A percentile compares a stretch with the other conserved stretches of the same genome.
These are phyloP conservation scores for Cruciata laevipes DNA, from an alignment of 257 asterid genomes.

Conservation along the genomic window DNA sequence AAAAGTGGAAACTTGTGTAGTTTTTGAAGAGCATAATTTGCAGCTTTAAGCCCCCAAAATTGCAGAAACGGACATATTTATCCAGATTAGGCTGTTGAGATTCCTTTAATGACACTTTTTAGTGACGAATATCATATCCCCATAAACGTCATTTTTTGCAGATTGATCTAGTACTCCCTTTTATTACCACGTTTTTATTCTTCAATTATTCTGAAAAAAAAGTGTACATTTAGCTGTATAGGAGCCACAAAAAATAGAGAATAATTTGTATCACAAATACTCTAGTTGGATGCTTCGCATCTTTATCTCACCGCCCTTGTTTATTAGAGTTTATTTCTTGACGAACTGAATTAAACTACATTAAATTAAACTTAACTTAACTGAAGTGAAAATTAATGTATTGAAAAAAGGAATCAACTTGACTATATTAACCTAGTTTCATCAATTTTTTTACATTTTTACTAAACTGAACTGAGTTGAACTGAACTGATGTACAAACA, in stretches of 20 bases:
- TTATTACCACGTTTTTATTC: background rate
- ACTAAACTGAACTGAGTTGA: too few relatives aligned
- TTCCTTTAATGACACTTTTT: background rate
- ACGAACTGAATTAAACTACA: too few relatives aligned
- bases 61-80: background rate
- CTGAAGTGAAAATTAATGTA: too few relatives aligned
- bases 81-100: too few relatives aligned
- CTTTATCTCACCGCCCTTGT: background rate
- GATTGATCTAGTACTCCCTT: background rate
- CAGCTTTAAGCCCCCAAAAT: background rate
- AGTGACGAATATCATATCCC: background rate
- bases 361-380: too few relatives aligned
- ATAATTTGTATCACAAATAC: slow-evolving; percentile 1
- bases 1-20: background rate
- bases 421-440: too few relatives aligned
- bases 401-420: too few relatives aligned
- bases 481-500: too few relatives aligned
- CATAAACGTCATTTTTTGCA: background rate
- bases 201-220: background rate
- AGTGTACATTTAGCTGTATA: background rate
- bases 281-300: slow-evolving; percentile 11
- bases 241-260: slow-evolving; percentile 2
- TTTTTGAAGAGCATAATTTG: background rate
- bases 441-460: too few relatives aligned
- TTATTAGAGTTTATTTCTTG: too few relatives aligned